Evolutionary conservation across 2,329 filamentous ascomycete genomes (phyloP), one percentile per base, ranked within the genome.

Genomic region (Ascochyta fabae): DNA sequence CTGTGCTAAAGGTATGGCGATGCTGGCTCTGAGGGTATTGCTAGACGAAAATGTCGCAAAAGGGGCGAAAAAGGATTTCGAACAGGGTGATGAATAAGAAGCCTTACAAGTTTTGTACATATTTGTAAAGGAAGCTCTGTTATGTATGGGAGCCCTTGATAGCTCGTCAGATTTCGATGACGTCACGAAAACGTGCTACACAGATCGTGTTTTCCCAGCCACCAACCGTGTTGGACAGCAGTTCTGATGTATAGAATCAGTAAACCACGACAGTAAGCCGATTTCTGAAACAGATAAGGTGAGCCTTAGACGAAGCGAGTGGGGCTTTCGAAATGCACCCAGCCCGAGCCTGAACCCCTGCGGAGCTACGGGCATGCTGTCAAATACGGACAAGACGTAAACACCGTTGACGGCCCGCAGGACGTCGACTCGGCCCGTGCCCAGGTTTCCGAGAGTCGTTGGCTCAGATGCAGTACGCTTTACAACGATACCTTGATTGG

Each of bases 1-100:
- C 36, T 77, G 77, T 33, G 79, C 76, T 0, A 82, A 81, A 63
- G 78, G 78, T 0, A 73, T 83, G 72, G 80, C 79, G 3, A 59
- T 64, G 58, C 26, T 64, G 12, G 62, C 59, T 2, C 41, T 63
- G 41, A 44, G 59, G 15, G 48, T 65, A 6, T 47, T 68, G 36
- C 48, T 56, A 1, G 62, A 68, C 29, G 59, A 62, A n/a, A 43
- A 56, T 1, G 44, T 62, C 16, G 61, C 58, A 10, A 49, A 27
- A 10, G 48, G 26, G 6, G 63, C 60, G 12, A 62, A 48, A 43
- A 48, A 44, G 24, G 62, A 64, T 24, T 68, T 69, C 39, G 58
- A 65, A 19, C 42, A 36, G 33, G 41, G 52, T 13, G 57, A 60
- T 39, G 48, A 58, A 16, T 54, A 33, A 29, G 3, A 9, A 4